phyloP scores from a whole-genome alignment of 805 yeast species.

The Helenozyma rhizophorensis region DNA sequence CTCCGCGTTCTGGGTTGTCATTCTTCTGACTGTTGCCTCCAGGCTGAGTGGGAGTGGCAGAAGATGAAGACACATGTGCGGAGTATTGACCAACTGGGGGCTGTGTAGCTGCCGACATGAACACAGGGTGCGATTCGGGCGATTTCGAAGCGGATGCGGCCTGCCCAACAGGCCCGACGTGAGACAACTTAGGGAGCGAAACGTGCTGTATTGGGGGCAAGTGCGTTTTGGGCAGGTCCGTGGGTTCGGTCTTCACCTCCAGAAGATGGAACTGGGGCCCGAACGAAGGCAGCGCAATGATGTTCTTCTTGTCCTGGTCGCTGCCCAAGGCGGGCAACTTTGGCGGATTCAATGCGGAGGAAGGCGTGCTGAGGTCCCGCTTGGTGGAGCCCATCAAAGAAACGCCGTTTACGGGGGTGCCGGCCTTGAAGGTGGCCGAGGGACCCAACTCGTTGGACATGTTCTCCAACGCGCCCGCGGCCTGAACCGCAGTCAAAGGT shows the following conservation, averaged over 20 bases:
- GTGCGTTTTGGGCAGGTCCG: slow-evolving; percentile 11
- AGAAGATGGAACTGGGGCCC: slow-evolving; percentile 39
- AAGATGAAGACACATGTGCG: neutral
- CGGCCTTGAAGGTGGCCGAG: slow-evolving; percentile 35
- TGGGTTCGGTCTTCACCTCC: slow-evolving; percentile 7
- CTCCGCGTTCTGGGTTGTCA: neutral
- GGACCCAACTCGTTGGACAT: slow-evolving; percentile 44
- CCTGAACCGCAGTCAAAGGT: slow-evolving; percentile 25
- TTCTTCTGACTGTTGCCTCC: slow-evolving; percentile 5
- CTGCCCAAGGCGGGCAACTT: slow-evolving; percentile 30
- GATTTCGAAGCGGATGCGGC: neutral
- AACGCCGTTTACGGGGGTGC: slow-evolving; percentile 19
- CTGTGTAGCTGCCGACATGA: slow-evolving; percentile 4
- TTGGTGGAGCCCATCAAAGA: slow-evolving; percentile 27
- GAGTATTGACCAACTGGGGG: slow-evolving; percentile 8
- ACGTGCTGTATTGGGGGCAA: slow-evolving; percentile 21
- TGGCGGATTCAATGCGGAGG: slow-evolving; percentile 27
- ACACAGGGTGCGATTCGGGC: too few species aligned
- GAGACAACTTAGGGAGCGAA: neutral
- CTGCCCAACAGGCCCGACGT: slow-evolving; percentile 1
- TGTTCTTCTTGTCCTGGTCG: slow-evolving; percentile 6
- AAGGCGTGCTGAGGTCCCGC: slow-evolving; percentile 28
- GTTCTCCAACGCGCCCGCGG: slow-evolving; percentile 42
- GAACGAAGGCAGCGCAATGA: slow-evolving; percentile 40
- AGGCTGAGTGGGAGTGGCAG: too few species aligned